A percentile compares a stretch with the other conserved stretches of the same genome.
Conservation (phyloP, 164 flowering plant species). For the Stephania yunnanensis region DNA sequence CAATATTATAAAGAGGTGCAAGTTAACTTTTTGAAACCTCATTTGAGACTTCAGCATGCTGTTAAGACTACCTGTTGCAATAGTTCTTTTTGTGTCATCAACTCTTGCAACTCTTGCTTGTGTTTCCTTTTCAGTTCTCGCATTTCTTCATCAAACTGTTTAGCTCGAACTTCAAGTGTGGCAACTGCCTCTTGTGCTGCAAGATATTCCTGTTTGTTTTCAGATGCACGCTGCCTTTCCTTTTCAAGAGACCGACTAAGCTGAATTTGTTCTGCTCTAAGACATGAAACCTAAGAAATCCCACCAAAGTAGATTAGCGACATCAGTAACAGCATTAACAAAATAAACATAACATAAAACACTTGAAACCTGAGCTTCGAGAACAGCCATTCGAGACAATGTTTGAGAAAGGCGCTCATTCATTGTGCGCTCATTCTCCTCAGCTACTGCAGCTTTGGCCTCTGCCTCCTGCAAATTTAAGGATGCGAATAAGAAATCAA, state of each 20-base stretch:
- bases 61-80: conserved; percentile 57
- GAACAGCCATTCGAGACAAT: conserved; percentile 89
- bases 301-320: conserved; percentile 22
- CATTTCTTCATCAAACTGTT: conserved; percentile 82
- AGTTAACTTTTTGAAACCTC: no score
- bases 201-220: conserved; percentile 90
- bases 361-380: conserved; percentile 84
- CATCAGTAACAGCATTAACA: not conserved
- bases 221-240: conserved; percentile 97
- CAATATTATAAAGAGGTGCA: no score
- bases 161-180: conserved; percentile 78
- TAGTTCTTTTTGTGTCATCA: conserved; percentile 56
- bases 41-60: no score
- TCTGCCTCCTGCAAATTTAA: conserved; percentile 79
- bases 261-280: conserved; percentile 93
- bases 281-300: conserved; percentile 79
- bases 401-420: conserved; percentile 97
- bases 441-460: conserved; percentile 87
- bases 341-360: no score
- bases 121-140: conserved; percentile 71
- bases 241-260: conserved; percentile 82
- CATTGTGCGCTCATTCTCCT: conserved; percentile 84
- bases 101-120: conserved; percentile 75
- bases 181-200: conserved; percentile 94
- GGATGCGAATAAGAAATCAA: not conserved